Percentiles rank a stretch among this genome's conserved stretches.
Evolutionary conservation across 148 eudicot species (phyloP).

Genomic region (Cornus suecica): DNA sequence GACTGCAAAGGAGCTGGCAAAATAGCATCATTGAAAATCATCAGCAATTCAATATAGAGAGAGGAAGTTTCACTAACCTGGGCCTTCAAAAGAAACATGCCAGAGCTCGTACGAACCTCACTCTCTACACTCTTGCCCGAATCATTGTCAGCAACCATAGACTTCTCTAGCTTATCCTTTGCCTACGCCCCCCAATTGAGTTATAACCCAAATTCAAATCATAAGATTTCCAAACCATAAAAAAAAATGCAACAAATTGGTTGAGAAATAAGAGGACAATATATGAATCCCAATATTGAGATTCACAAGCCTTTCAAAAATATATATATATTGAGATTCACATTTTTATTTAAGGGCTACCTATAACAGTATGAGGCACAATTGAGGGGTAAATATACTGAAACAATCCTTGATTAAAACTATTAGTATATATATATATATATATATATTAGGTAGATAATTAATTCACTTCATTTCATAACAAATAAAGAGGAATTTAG

Average conservation of each 20-base stretch:
- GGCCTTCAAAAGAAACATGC: slow-evolving; percentile 57
- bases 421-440: too few relatives aligned
- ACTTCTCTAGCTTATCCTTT: slow-evolving; percentile 58
- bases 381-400: neutral
- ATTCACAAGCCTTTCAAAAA: too few relatives aligned
- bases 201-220: neutral
- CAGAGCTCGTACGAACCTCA: slow-evolving; percentile 70
- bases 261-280: neutral
- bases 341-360: too few relatives aligned
- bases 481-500: neutral
- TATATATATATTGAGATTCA: neutral
- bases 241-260: neutral
- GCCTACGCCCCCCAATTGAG: slow-evolving; percentile 33
- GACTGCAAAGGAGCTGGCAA: neutral
- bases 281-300: neutral
- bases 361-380: neutral
- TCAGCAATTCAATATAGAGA: neutral
- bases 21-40: neutral
- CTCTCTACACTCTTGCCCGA: slow-evolving; percentile 68
- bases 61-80: slow-evolving; percentile 44
- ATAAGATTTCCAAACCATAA: neutral
- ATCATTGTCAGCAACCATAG: slow-evolving; percentile 74
- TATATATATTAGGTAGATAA: too few relatives aligned
- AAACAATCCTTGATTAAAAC: neutral
- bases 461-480: neutral